phyloP scores from a whole-genome alignment of 495 filamentous ascomycete species.

The Lepidopterella palustris region DNA sequence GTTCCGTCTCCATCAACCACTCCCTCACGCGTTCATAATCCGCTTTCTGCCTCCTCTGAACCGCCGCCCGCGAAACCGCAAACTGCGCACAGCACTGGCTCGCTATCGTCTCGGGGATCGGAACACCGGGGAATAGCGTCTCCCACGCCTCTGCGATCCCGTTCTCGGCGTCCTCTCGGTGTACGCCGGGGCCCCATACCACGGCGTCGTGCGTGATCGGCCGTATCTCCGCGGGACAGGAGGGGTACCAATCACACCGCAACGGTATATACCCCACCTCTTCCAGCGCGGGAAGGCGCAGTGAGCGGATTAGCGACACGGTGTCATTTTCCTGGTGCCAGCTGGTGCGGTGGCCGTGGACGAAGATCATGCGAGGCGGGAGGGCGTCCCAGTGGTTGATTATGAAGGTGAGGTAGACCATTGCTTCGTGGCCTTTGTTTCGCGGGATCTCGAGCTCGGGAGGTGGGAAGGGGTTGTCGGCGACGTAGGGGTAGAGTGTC shows the following conservation, averaged over 20 bases:
- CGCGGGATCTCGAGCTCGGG: constrained; percentile 18
- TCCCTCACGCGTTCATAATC: neutral
- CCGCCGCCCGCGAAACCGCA: neutral
- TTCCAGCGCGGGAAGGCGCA: constrained; percentile 30
- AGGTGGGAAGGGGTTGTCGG: neutral
- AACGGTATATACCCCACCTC: constrained; percentile 44
- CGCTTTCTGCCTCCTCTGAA: neutral
- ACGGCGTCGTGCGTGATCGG: constrained; percentile 30
- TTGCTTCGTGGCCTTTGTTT: constrained; percentile 17
- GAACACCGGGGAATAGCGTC: neutral
- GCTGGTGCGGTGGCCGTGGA: constrained; percentile 47
- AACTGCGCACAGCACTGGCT: neutral
- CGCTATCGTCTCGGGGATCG: neutral
- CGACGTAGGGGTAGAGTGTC: neutral
- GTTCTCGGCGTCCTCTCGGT: constrained; percentile 56
- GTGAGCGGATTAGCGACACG: constrained; percentile 39
- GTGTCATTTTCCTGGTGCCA: constrained; percentile 56
- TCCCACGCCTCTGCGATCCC: constrained; percentile 29
- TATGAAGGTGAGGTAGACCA: constrained; percentile 10
- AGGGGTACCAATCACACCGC: constrained; percentile 46
- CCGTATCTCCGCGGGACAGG: constrained; percentile 49
- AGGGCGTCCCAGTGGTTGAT: constrained; percentile 9
- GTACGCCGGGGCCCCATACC: constrained; percentile 31
- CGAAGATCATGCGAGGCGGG: constrained; percentile 6
- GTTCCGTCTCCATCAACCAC: neutral